Base-by-base conservation (phyloP, 2,329 filamentous ascomycete species). In the Ophiobolus disseminans region DNA sequence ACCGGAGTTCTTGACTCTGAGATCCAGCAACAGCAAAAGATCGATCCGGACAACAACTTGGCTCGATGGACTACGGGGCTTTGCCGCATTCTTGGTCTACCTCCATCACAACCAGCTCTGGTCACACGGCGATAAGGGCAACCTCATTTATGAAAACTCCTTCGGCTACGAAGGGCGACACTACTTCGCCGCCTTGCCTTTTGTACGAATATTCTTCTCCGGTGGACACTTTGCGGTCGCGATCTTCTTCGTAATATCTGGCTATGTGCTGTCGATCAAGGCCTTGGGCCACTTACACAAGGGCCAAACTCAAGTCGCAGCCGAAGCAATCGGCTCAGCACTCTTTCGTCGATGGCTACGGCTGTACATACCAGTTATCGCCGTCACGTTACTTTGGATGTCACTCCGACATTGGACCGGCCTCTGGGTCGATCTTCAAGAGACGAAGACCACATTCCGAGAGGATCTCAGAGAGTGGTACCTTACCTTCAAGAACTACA, bases 71-170 rank as follows among this genome's bases (percentile, higher is more conserved):
- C 73, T 89, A 11, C 75, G 86, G 62, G 86, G 86, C 3, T 86
- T 88, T 53, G 85, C 86, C 4, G 84, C 86, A 2, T 77, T 89
- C 22, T 65, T 88, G 21, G 86, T 89, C 11, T 88, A 87, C 66
- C 76, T 80, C 57, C 82, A 86, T 43, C 35, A 85, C 84, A 66
- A 73, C 65, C 47, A 69, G 66, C 21, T 65, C 53, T 72, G 76
- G 76, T 6, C 87, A 7, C 68, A 72, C 34, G 60, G 57, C 16
- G 76, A 53, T 78, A 81, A 28, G 79, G 80, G 58, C 62, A 75
- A 53, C 70, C 76, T 37, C 74, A 81, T 65, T 70, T 81, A 65
- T 38, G 69, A 72, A 37, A 68, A 63, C 21, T 19, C 55, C 1
- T 72, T 67, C 23, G 68, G 69, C 16, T 71, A 61, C 41, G 52